Evolutionary conservation across 148 eudicot genomes (phyloP).

Genomic region (Spergularia marina): DNA sequence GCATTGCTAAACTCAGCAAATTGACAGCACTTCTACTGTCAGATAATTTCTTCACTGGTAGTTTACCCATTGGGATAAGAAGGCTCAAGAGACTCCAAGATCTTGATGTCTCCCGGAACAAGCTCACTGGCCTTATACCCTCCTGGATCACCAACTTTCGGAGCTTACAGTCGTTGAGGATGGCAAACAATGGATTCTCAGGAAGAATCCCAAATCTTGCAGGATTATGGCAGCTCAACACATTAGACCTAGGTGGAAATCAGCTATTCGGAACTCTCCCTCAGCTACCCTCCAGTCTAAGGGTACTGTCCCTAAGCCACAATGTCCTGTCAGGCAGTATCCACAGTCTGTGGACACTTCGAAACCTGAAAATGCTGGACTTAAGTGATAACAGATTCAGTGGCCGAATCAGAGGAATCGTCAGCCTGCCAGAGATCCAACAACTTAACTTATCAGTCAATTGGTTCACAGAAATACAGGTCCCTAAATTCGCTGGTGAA

Average conservation of each 20-base stretch:
- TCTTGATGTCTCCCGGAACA: slow-evolving; percentile 51
- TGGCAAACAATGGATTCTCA: slow-evolving; percentile 50
- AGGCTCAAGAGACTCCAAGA: slow-evolving; percentile 41
- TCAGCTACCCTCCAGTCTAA: slow-evolving; percentile 43
- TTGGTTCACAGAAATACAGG: slow-evolving; percentile 47
- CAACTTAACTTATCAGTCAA: slow-evolving; percentile 49
- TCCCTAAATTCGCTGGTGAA: slow-evolving; percentile 31
- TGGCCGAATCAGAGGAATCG: slow-evolving; percentile 41
- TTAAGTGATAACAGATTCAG: slow-evolving; percentile 60
- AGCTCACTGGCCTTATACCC: slow-evolving; percentile 56
- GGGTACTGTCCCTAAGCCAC: slow-evolving; percentile 33
- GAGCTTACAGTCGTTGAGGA: slow-evolving; percentile 30
- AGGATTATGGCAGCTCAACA: slow-evolving; percentile 60
- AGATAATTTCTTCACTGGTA: slow-evolving; percentile 52
- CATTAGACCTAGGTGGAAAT: slow-evolving; percentile 56
- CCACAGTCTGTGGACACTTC: slow-evolving; percentile 35
- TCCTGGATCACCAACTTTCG: slow-evolving; percentile 36
- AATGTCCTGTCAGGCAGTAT: slow-evolving; percentile 62
- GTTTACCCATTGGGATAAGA: slow-evolving; percentile 36
- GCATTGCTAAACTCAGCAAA: slow-evolving; percentile 42
- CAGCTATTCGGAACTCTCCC: slow-evolving; percentile 53
- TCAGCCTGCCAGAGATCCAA: slow-evolving; percentile 44
- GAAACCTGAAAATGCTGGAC: slow-evolving; percentile 38
- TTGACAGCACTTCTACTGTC: slow-evolving; percentile 46
- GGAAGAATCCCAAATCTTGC: slow-evolving; percentile 51